Evolutionary conservation across 2,329 filamentous ascomycete species (phyloP), one percentile per base, ranked within the genome.

Genomic region (Fusarium sulawesiense): DNA sequence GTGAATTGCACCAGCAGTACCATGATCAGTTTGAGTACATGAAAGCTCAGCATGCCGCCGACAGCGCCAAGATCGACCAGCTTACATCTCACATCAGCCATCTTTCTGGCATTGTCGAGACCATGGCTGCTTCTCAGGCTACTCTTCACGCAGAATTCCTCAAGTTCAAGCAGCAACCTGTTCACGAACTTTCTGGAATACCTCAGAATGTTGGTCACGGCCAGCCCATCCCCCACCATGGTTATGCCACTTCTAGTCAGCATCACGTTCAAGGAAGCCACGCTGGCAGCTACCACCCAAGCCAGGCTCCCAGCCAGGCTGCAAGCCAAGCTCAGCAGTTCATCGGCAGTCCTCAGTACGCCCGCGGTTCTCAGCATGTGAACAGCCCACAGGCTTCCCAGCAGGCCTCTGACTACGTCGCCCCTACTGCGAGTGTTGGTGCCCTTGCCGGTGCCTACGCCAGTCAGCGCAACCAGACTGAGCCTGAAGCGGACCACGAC

Each of bases 21-120:
- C 78, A 83, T 45, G 82, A 85, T 23, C 83, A 86, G 67, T 81
- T 88, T 47, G 82, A 84, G 57, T 81, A 83, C 34, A 77, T 89
- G 75, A 82, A 85, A 69, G 81, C 81, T n/a, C 85, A 86, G 57
- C 83, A 84, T 30, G 78, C 77, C 8, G 81, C 82, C 6, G 86
- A 89, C 58, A 82, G 80, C 56, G 82, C 84, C 70, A 94, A 94
- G 85, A 91, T 94, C 61, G 88, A 92, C 56, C 88, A 92, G 74
- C 84, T 95, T n/a, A 85, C 90, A 10, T 85, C 86, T 16, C 85
- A 92, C 30, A 89, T 93, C 7, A 86, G 86, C 32, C 86, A 88
- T 25, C 83, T 94, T 60, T 87, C 89, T 4, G 88, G 91, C 67
- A 92, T 90, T 46, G 85, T 95, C 25, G 87, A 89, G 41, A 87